A percentile compares a stretch with the other conserved stretches of the same genome.
Conservation (phyloP, 2,329 filamentous ascomycete genomes). For the Escovopsis weberi region DNA sequence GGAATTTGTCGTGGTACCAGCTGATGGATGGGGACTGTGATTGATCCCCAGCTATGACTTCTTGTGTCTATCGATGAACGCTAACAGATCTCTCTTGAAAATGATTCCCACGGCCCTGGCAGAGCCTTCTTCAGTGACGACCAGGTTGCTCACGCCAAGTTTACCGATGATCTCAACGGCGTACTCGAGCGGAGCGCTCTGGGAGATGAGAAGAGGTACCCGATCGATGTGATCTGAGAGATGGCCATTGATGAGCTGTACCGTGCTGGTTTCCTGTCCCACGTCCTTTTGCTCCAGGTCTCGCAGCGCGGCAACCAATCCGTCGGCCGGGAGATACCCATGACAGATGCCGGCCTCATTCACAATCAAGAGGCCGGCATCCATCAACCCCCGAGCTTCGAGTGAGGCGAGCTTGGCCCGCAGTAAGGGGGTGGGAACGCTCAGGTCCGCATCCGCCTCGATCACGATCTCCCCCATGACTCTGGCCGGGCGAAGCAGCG, state of each 20-base stretch:
- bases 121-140: constrained; percentile 36
- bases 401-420: constrained; percentile 29
- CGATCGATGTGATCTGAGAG: constrained; percentile 36
- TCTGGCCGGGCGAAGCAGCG: constrained; percentile 34
- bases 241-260: constrained; percentile 18
- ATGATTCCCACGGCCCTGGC: constrained; percentile 36
- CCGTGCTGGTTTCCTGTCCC: constrained; percentile 6
- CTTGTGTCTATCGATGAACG: too few relatives aligned
- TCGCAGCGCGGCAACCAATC: constrained; percentile 35
- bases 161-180: constrained; percentile 46
- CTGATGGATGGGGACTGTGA: background rate
- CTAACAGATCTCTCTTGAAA: constrained; percentile 33
- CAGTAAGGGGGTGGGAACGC: constrained; percentile 17
- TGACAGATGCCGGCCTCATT: constrained; percentile 31
- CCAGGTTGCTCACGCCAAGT: constrained; percentile 37
- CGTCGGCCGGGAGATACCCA: constrained; percentile 39
- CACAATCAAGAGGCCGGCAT: constrained; percentile 42
- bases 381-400: constrained; percentile 35
- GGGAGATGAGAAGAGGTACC: constrained; percentile 35
- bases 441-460: constrained; percentile 26
- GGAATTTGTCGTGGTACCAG: background rate
- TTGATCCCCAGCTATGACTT: background rate
- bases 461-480: constrained; percentile 44
- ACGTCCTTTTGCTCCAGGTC: constrained; percentile 13
- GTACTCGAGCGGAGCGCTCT: constrained; percentile 41